Evolutionary conservation across 371 early-diverging fungal genomes (phyloP), one percentile per base, ranked within the genome.

Genomic region (Coemansia sp.): DNA sequence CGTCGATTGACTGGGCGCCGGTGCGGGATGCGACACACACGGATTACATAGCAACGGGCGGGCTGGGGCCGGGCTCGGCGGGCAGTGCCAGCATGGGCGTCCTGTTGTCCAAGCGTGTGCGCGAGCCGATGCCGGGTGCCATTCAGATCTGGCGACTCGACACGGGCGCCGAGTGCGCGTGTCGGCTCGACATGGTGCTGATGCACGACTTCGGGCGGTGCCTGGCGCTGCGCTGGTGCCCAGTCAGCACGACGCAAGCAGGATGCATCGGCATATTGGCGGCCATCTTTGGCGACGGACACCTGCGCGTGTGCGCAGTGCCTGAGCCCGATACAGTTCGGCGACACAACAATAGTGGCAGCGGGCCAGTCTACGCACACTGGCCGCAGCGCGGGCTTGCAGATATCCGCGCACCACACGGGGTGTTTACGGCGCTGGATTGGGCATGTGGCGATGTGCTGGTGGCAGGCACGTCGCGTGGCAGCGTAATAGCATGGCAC

Each of bases 241-340:
- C 74, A 5, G 38, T 68, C 20, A 57, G 68, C 33, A 16, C 45
- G 11, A 5, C 48, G 26, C 9, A 26, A 30, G 40, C 50, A 50
- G 14, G 51, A 16, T n/a, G 14, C 53, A 4, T 6, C 63, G 31
- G 74, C 65, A 4, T 57, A 7, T 11, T 74, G 55, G 74, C 74
- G 2, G 69, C 62, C 0, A 49, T 56, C 30, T 74, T 74, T 65
- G 74, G 65, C 43, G 74, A 74, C 43, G 74, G 74, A 1, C 33
- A 35, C 10, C 47, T 74, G 35, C 69, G 74, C 11, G 65, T 69
- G 4, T 55, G 57, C 6, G 65, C 62, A 0, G 69, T 74, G 47
- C 74, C 74, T 4, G 33, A 26, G 1, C 47, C 69, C 12, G 38
- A 43, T 9, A 16, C 55, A 1, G 8, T 61, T 2, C 42, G 58